Base-by-base conservation (phyloP, 2,329 filamentous ascomycete species). In the Ilyonectria sp. region DNA sequence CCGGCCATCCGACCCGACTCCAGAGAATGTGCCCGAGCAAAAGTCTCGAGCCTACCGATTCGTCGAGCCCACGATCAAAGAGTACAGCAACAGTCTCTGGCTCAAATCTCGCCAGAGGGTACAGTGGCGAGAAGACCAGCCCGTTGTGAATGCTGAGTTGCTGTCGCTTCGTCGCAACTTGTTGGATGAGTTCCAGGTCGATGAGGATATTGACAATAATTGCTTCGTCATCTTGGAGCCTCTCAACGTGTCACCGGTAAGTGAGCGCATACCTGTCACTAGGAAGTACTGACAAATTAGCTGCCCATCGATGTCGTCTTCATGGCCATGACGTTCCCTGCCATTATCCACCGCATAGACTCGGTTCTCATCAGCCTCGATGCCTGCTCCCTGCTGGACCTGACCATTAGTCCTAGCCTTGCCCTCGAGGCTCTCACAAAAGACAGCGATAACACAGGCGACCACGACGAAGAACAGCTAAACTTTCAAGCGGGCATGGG, bases 341-440 rank as follows among this genome's bases (percentile, higher is more conserved):
- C 94, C 0, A 92, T 97, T 44, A 93, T 98, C 43, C 91, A 94
- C 76, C 90, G 94, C 10, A 82, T 98, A 7, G 95, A 99, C 71
- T 91, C 92, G 0, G 92, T 91, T 65, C 84, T 98, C 4, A 93
- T 98, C 69, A 90, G 92, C 0, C 79, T 93, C 0, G 95, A 99
- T 69, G 93, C 91, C 0, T 94, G 91, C 71, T 79, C 86, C 1
- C 79, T 89, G 19, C 81, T 98, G 0, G 87, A 86, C 3, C 83
- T 98, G 1, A 75, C 86, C 0, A 86, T 97, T 15, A 84, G 85
- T 0, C 88, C 93, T 0, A 85, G 87, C 1, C 83, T 97, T 31
- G 95, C 95, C 0, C 85, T 99, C 0, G 95, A 98, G 76, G 94
- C 96, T 0, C 84, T 98, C 63, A 99, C 96, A 1, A 98, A 99